Conservation (phyloP, 805 yeast species). For the Candida ulmi region DNA sequence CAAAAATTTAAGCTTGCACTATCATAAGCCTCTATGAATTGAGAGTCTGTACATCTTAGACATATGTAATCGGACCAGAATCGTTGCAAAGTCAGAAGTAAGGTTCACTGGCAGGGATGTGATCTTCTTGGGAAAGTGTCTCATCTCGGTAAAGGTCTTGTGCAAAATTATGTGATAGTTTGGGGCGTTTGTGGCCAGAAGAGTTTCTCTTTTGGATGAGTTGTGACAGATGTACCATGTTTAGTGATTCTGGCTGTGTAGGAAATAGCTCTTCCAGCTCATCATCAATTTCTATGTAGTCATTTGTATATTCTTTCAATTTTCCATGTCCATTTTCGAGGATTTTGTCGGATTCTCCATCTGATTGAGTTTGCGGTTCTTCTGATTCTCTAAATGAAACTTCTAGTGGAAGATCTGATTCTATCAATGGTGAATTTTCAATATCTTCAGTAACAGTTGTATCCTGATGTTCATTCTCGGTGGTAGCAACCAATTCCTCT, state of each 20-base stretch:
- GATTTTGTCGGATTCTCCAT: not conserved
- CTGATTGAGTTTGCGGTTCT: not conserved
- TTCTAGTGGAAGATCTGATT: not conserved
- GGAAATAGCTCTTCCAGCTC: slow-evolving; percentile 25
- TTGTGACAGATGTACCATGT: slow-evolving; percentile 14
- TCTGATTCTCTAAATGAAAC: slow-evolving; percentile 1
- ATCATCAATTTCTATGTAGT: slow-evolving; percentile 15
- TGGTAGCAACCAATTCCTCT: too few relatives aligned
- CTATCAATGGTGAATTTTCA: not conserved
- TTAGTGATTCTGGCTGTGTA: slow-evolving; percentile 21
- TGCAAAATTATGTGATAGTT: not conserved
- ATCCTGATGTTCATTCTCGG: not conserved
- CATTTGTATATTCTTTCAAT: not conserved
- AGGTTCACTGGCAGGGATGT: not conserved
- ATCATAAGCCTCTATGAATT: too few relatives aligned
- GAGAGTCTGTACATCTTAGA: too few relatives aligned
- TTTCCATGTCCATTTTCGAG: not conserved
- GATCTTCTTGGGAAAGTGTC: not conserved
- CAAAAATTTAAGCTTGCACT: too few relatives aligned
- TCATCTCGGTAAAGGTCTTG: not conserved
- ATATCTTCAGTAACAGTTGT: not conserved
- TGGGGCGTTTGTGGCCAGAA: not conserved
- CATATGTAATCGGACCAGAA: too few relatives aligned
- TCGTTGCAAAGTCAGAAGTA: not conserved
- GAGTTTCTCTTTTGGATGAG: not conserved